Conservation (phyloP, 2,329 filamentous ascomycete genomes). For the Arthroderma sp. region DNA sequence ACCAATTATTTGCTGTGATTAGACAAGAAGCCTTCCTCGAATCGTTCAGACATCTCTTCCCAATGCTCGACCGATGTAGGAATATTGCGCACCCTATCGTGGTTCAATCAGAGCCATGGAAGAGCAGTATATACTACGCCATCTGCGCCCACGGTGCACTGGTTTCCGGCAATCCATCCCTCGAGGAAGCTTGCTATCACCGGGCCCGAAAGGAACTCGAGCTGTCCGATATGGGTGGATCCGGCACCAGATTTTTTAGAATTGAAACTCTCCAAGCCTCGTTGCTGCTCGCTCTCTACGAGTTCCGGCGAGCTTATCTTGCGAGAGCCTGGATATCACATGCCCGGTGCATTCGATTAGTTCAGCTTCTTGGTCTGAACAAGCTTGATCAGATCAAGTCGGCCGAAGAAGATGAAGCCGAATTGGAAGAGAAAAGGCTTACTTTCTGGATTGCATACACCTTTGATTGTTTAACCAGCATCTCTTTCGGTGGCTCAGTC, state of each 20-base stretch:
- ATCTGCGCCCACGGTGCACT: slow-evolving; percentile 4
- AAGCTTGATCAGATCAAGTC: not conserved
- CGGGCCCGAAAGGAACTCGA: slow-evolving; percentile 3
- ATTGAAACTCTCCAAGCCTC: slow-evolving; percentile 4
- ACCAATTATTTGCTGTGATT: too few relatives aligned
- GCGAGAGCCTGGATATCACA: slow-evolving; percentile 2
- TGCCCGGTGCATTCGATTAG: slow-evolving; percentile 1
- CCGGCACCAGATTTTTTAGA: slow-evolving; percentile 1
- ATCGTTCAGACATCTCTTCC: slow-evolving; percentile 1
- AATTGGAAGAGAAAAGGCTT: slow-evolving; percentile 3
- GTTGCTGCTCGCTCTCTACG: slow-evolving; percentile 1
- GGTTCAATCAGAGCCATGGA: slow-evolving; percentile 4
- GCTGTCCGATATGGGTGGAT: slow-evolving; percentile 3
- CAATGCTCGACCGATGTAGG: slow-evolving; percentile 3
- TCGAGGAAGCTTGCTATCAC: slow-evolving; percentile 4
- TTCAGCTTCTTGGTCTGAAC: slow-evolving; percentile 1
- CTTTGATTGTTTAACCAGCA: slow-evolving; percentile 3
- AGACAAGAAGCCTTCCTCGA: slow-evolving; percentile 3
- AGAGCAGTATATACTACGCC: slow-evolving; percentile 4
- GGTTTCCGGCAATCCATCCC: slow-evolving; percentile 1
- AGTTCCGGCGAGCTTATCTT: slow-evolving; percentile 2
- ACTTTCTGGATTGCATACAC: slow-evolving; percentile 3
- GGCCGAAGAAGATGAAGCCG: not conserved
- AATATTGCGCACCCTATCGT: slow-evolving; percentile 1
- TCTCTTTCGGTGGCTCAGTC: slow-evolving; percentile 2